These are phyloP conservation scores for Trichosphaerium sp. DNA, from an alignment of 78 protist genomes.

Conservation along the genomic window DNA sequence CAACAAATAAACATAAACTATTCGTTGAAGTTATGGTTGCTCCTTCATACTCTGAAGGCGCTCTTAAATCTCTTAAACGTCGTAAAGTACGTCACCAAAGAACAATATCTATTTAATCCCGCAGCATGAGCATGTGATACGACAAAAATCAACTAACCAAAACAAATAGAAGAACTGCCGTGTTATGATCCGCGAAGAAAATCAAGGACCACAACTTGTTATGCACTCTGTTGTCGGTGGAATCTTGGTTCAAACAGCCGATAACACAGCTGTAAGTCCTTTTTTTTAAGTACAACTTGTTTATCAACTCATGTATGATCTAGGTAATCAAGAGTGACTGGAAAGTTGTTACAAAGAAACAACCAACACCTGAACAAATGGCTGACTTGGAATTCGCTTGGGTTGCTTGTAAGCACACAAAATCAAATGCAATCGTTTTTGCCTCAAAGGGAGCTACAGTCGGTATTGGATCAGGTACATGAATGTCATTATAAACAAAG, in stretches of 20 bases:
- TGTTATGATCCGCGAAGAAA: too few species aligned
- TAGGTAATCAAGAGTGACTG: conserved; percentile 13
- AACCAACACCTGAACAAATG: conserved; percentile 33
- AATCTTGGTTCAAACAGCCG: conserved; percentile 30
- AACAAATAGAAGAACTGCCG: too few species aligned
- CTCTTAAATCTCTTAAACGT: too few species aligned
- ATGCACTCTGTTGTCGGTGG: conserved; percentile 44
- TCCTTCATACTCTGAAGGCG: conserved; percentile 25
- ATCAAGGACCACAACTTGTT: conserved; percentile 21
- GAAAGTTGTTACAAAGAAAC: conserved; percentile 18
- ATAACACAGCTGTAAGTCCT: too few species aligned
- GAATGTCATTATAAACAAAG: too few species aligned
- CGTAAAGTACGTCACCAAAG: too few species aligned
- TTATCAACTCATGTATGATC: conserved; percentile 8
- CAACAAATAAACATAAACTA: too few species aligned
- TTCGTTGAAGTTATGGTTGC: conserved; percentile 44
- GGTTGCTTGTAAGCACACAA: conserved; percentile 33
- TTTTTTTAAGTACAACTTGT: too few species aligned
- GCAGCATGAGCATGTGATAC: too few species aligned
- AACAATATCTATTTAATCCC: too few species aligned
- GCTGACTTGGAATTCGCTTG: conserved; percentile 32
- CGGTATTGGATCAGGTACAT: conserved; percentile 58
- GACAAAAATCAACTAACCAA: too few species aligned
- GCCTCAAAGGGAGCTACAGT: conserved; percentile 20
- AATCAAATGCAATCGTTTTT: conserved; percentile 44